Evolutionary conservation across 352 stramenopile genomes (phyloP).

Genomic region (Phytophthora nicotianae): DNA sequence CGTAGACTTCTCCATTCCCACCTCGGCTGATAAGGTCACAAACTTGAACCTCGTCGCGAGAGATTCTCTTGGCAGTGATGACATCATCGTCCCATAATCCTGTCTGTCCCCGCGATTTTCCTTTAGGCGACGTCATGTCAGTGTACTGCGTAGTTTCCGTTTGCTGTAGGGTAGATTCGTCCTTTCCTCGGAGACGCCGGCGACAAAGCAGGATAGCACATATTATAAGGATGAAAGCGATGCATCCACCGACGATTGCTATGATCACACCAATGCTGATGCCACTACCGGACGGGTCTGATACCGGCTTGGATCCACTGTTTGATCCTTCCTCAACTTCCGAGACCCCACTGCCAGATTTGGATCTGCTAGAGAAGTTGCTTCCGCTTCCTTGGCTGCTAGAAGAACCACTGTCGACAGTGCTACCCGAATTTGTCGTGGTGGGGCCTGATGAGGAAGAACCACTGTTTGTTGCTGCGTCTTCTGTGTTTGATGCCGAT

Average conservation of each 20-base stretch:
- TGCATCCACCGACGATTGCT: constrained; percentile 1
- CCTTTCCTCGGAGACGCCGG: neutral
- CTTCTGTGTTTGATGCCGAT: neutral
- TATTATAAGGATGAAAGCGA: neutral
- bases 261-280: constrained; percentile 12
- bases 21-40: constrained; percentile 28
- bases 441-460: neutral
- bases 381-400: neutral
- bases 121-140: neutral
- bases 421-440: neutral
- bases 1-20: constrained; percentile 37
- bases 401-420: neutral
- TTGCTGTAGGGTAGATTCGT: neutral
- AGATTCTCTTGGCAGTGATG: constrained; percentile 38
- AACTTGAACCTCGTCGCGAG: constrained; percentile 34
- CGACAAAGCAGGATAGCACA: constrained; percentile 4
- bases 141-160: constrained; percentile 8
- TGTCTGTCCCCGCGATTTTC: constrained; percentile 10
- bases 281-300: neutral
- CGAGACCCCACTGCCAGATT: constrained; percentile 1
- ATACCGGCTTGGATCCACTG: neutral
- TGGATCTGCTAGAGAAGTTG: constrained; percentile 6
- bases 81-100: constrained; percentile 32
- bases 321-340: neutral
- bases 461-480: neutral